Evolutionary conservation across 495 filamentous ascomycete species (phyloP), one percentile per base, ranked within the genome.

Genomic region (Penicillium coffeae): DNA sequence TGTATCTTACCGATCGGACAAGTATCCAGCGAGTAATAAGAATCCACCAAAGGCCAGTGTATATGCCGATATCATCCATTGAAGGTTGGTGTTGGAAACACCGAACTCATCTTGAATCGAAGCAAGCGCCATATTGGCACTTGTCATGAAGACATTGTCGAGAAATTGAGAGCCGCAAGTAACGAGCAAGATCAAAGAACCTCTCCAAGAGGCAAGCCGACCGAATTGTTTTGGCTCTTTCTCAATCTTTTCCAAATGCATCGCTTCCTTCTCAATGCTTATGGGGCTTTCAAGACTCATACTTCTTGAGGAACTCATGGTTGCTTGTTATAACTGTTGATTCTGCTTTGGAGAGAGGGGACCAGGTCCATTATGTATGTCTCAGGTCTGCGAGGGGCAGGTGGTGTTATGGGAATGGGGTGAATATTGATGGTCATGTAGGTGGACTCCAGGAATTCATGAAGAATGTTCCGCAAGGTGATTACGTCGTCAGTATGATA

Each of bases 21-120:
- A 54, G 19, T 59, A 62, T 27, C 66, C 66, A 14, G 66, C 63
- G 3, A 69, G 38, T 6, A 69, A 34, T 7, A 69, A 53, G 35
- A 69, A 66, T 1, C 66, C 66, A 18, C 66, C 66, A 59, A 69
- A 69, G 1, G 62, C 59, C 42, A 69, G 48, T 8, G 66, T 69
- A 34, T 69, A 69, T 35, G 66, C 66, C 3, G 66, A 69, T 10
- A 69, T 67, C 63, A 69, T 69, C 66, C 66, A 69, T 48, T 69
- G 66, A 48, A 69, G 36, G 12, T 67, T 56, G n/a, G 55, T 65
- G 32, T 51, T 62, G 14, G 61, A 59, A 5, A 65, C 64, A 5
- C 51, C 51, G 18, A 69, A 69, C n/a, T 65, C 66, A 27, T 65
- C 47, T 40, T 69, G 63, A 13, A 69, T 69, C 0, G 66, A 65